Conservation (phyloP, 495 filamentous ascomycete genomes). For the Hypoxylon fragiforme region DNA sequence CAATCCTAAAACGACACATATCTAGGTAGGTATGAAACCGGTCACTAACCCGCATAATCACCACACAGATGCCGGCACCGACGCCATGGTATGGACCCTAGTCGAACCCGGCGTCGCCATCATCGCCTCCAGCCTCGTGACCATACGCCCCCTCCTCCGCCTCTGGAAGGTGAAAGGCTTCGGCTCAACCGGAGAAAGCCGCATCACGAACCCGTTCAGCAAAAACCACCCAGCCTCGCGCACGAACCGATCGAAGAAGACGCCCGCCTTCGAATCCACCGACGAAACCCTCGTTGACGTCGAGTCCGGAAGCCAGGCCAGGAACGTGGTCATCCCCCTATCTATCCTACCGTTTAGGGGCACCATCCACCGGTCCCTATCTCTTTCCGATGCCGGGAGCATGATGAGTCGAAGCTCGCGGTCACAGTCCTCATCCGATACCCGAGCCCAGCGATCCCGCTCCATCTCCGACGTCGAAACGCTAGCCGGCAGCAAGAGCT, state of each 20-base stretch:
- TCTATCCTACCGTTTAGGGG: slow-evolving; percentile 2
- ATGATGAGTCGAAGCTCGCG: slow-evolving; percentile 6
- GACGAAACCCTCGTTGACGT: slow-evolving; percentile 37
- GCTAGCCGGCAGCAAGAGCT: slow-evolving; percentile 7
- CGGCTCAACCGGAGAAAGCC: slow-evolving; percentile 33
- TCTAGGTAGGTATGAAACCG: too few relatives aligned
- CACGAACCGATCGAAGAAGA: slow-evolving; percentile 24
- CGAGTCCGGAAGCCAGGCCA: slow-evolving; percentile 24
- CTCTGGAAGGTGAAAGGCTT: slow-evolving; percentile 41
- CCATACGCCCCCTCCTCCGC: slow-evolving; percentile 47
- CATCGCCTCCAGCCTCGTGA: slow-evolving; percentile 44
- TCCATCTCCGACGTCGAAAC: slow-evolving; percentile 24
- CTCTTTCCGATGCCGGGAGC: slow-evolving; percentile 20
- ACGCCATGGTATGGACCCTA: slow-evolving; percentile 49
- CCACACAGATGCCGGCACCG: slow-evolving; percentile 40
- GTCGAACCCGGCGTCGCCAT: slow-evolving; percentile 51
- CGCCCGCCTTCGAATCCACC: slow-evolving; percentile 34
- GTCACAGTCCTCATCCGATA: slow-evolving; percentile 19
- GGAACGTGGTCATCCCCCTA: not conserved
- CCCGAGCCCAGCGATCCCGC: slow-evolving; percentile 12
- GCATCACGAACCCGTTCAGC: slow-evolving; percentile 10
- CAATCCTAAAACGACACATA: too few relatives aligned
- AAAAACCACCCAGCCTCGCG: slow-evolving; percentile 26
- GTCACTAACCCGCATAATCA: too few relatives aligned
- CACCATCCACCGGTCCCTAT: slow-evolving; percentile 16